Conservation (phyloP, 164 flowering plant genomes). For the Magnolia changhungtana region DNA sequence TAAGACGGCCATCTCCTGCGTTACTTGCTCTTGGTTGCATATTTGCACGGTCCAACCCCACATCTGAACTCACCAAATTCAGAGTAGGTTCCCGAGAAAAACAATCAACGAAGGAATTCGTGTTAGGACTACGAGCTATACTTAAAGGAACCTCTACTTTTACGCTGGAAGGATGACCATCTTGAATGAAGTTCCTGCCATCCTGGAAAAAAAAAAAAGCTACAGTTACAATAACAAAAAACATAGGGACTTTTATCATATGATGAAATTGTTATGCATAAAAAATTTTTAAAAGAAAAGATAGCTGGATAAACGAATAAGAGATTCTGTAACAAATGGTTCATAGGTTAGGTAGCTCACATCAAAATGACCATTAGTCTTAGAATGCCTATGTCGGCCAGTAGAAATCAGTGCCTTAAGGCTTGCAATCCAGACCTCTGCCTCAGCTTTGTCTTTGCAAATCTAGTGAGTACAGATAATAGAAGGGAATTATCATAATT, state of each 20-base stretch:
- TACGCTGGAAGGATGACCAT: constrained; percentile 37
- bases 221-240: not conserved
- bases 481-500: too few relatives aligned
- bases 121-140: constrained; percentile 17
- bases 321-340: too few relatives aligned
- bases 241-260: not conserved
- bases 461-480: constrained; percentile 34
- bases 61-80: constrained; percentile 66
- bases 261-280: not conserved
- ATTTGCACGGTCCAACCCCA: constrained; percentile 68
- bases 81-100: constrained; percentile 28
- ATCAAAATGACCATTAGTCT: constrained; percentile 40
- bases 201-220: constrained; percentile 18
- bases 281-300: not conserved
- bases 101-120: constrained; percentile 40
- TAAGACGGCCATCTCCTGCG: constrained; percentile 59
- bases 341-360: constrained; percentile 34
- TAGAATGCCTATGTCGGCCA: constrained; percentile 49
- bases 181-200: constrained; percentile 33
- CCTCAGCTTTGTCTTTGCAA: constrained; percentile 87
- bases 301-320: too few relatives aligned
- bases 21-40: constrained; percentile 77
- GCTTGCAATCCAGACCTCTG: constrained; percentile 79
- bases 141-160: constrained; percentile 31
- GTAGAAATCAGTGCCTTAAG: constrained; percentile 61